Base-by-base conservation (phyloP, 768 basidiomycete genomes). In the Kwoniella sp. region DNA sequence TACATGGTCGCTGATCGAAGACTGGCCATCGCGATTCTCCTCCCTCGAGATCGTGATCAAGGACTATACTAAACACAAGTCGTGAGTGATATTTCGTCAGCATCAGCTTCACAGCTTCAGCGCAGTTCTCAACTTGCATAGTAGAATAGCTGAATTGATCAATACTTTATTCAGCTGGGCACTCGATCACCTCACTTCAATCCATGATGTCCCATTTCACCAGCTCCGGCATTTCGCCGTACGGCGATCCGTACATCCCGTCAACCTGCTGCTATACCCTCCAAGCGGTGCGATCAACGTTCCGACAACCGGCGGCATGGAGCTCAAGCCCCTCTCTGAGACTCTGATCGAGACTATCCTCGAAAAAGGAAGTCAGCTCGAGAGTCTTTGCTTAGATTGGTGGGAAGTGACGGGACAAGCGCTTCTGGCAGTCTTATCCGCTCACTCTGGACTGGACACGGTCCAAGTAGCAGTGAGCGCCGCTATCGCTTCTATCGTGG, bases 121-220 rank as follows among this genome's bases (percentile, higher is more conserved):
- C n/a, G n/a, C n/a, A n/a, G n/a, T n/a, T n/a, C n/a, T n/a, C n/a
- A n/a, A n/a, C n/a, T n/a, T n/a, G n/a, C n/a, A n/a, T n/a, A n/a
- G n/a, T n/a, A n/a, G n/a, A n/a, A n/a, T n/a, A n/a, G n/a, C n/a
- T n/a, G n/a, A n/a, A n/a, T n/a, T n/a, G n/a, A n/a, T n/a, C n/a
- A n/a, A n/a, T n/a, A n/a, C n/a, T n/a, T 13, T 5, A 33, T 33
- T 6, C 40, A 70, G 68, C 13, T 70, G 69, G 69, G 46, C 60
- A 6, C 30, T 57, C 2, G 47, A 70, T n/a, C 69, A 70, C 56
- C 59, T 70, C 19, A 26, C 52, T 8, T 67, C 66, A 9, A 25
- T 70, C 1, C 63, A 64, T 24, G n/a, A 33, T 10, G 29, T 64
- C 1, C 69, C 69, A 7, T 19, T 70, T 26, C 13, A 33, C 5